Evolutionary conservation across 1,139 yeast species (phyloP).

Genomic region (Hanseniaspora uvarum): DNA sequence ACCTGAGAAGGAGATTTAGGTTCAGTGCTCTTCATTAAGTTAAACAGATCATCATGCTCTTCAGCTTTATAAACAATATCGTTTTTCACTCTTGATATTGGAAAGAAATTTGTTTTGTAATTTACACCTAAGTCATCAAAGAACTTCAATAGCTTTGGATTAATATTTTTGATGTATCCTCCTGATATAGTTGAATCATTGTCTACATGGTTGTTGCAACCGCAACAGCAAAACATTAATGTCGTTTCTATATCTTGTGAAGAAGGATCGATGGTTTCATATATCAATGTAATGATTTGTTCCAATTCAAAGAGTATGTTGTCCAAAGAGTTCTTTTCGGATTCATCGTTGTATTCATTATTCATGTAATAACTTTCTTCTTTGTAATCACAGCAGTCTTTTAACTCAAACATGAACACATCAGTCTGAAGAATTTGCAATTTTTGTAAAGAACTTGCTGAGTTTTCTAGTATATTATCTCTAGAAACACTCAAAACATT

Average conservation of each 20-base stretch:
- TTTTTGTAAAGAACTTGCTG: not conserved
- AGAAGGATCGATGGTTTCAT: constrained; percentile 8
- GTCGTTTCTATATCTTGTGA: not conserved
- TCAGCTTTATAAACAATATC: not conserved
- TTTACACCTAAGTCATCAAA: constrained; percentile 13
- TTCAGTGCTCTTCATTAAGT: not conserved
- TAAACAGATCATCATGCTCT: not conserved
- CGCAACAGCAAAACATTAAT: constrained; percentile 3
- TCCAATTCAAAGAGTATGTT: constrained; percentile 1
- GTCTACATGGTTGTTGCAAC: constrained; percentile 9
- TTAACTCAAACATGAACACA: constrained; percentile 9
- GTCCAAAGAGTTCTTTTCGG: not conserved
- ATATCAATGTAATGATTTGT: constrained; percentile 6
- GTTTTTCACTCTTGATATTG: constrained; percentile 1
- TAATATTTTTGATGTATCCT: constrained; percentile 3
- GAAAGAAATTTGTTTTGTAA: constrained; percentile 11
- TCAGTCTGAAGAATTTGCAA: constrained; percentile 11
- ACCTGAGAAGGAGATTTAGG: not conserved
- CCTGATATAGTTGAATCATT: constrained; percentile 7
- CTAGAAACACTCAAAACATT: not conserved
- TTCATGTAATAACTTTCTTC: not conserved
- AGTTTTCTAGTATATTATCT: not conserved
- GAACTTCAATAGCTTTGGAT: constrained; percentile 8
- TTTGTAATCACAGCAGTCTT: constrained; percentile 5
- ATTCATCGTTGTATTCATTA: not conserved